Evolutionary conservation across 192 early-diverging fungal genomes (phyloP).

Genomic region (Podila horticola): DNA sequence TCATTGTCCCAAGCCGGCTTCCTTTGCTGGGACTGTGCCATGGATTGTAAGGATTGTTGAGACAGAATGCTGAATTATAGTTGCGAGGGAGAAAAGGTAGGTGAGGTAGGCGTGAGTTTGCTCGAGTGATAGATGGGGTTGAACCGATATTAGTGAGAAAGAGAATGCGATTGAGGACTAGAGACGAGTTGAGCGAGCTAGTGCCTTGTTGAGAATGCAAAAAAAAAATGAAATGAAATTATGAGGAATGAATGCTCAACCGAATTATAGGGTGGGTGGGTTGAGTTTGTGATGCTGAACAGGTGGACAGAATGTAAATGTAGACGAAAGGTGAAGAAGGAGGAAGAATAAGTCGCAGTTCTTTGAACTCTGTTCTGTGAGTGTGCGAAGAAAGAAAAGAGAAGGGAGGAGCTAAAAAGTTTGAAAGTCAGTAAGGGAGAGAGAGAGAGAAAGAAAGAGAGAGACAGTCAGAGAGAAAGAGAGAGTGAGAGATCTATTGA

Average conservation of each 20-base stretch:
- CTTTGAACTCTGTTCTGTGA: too few relatives aligned
- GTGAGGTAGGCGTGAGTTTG: neutral
- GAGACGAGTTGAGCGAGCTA: too few relatives aligned
- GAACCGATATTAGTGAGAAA: neutral
- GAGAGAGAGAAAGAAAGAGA: too few relatives aligned
- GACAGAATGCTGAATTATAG: constrained; percentile 28
- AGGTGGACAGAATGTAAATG: neutral
- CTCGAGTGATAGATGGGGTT: neutral
- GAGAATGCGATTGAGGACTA: neutral
- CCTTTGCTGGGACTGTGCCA: constrained; percentile 53
- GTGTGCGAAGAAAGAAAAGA: neutral
- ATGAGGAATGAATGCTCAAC: too few relatives aligned
- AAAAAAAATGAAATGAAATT: too few relatives aligned
- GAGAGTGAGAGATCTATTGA: neutral
- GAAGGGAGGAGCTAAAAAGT: neutral
- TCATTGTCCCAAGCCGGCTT: constrained; percentile 53
- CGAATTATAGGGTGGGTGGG: too few relatives aligned
- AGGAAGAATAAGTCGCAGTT: too few relatives aligned
- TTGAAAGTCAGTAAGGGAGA: neutral
- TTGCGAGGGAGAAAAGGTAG: neutral
- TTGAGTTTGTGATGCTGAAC: too few relatives aligned
- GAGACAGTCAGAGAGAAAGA: neutral
- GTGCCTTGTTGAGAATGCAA: too few relatives aligned
- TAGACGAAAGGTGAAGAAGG: neutral
- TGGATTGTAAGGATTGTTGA: constrained; percentile 30